Conservation (phyloP, 2,329 filamentous ascomycete species). For the Penicillium sp. region DNA sequence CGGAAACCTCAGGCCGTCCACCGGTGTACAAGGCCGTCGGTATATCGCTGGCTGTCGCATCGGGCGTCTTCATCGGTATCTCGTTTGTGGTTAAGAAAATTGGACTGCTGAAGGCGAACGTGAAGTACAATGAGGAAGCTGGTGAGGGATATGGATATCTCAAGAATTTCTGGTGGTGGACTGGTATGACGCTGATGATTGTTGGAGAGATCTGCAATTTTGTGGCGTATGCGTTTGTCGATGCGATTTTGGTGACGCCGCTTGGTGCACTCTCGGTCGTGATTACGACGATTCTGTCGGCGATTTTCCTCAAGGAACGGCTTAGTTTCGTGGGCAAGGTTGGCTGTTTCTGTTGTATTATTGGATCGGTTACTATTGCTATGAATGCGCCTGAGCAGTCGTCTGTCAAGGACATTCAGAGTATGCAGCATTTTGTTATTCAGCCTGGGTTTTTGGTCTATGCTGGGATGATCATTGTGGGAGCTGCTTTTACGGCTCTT, state of each 20-base stretch:
- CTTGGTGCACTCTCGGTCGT: constrained; percentile 87
- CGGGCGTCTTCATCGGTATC: constrained; percentile 82
- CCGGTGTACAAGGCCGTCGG: constrained; percentile 73
- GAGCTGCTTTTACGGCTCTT: constrained; percentile 61
- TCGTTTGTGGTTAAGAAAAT: constrained; percentile 96
- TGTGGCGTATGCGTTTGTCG: constrained; percentile 90
- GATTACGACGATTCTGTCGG: constrained; percentile 78
- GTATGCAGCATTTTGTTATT: constrained; percentile 83
- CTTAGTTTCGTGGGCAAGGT: constrained; percentile 94
- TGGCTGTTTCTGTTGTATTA: constrained; percentile 86
- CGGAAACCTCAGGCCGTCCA: constrained; percentile 40
- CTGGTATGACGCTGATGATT: constrained; percentile 93
- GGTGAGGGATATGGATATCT: constrained; percentile 96
- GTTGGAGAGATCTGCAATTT: constrained; percentile 95
- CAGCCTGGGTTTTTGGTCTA: constrained; percentile 78
- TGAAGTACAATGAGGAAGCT: constrained; percentile 90
- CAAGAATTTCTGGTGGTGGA: constrained; percentile 92
- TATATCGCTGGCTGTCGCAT: constrained; percentile 73
- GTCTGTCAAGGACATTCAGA: constrained; percentile 75
- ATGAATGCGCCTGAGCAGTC: constrained; percentile 84
- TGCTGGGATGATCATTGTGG: constrained; percentile 70
- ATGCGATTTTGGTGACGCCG: constrained; percentile 89
- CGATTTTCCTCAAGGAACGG: constrained; percentile 90
- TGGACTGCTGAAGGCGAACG: constrained; percentile 81
- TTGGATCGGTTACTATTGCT: constrained; percentile 87